These are phyloP conservation scores for Paecilomyces sp. DNA, from an alignment of 2,329 filamentous ascomycete genomes.

Conservation along the genomic window DNA sequence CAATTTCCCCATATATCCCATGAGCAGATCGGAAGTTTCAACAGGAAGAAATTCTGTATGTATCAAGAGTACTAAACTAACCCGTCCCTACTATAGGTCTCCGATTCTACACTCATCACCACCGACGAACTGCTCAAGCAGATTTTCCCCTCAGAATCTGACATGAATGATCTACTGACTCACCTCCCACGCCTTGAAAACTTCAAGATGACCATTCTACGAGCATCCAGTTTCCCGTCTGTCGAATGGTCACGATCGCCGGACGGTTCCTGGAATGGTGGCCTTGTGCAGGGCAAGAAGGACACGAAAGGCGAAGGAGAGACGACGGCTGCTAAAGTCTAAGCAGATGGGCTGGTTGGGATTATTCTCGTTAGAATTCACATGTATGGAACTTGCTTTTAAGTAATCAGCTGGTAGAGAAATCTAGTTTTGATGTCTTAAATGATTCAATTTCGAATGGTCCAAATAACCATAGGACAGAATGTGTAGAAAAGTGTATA, in stretches of 20 bases:
- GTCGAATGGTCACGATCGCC: conserved; percentile 5
- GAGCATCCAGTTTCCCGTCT: conserved; percentile 12
- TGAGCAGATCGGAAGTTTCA: background rate
- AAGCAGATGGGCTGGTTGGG: background rate
- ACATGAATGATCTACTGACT: conserved; percentile 23
- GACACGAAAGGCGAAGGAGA: background rate
- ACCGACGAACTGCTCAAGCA: conserved; percentile 1
- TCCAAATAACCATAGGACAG: background rate
- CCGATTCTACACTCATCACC: background rate
- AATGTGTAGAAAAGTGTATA: background rate
- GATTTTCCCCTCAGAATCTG: conserved; percentile 7
- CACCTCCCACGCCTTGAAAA: conserved; percentile 26
- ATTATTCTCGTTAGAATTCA: background rate
- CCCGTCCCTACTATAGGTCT: background rate
- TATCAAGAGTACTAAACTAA: background rate
- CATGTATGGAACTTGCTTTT: background rate
- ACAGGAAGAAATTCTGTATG: background rate
- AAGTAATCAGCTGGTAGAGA: background rate
- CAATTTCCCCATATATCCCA: too few relatives aligned
- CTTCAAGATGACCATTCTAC: conserved; percentile 31
- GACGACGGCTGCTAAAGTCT: background rate
- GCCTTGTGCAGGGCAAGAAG: background rate
- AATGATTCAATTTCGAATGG: background rate
- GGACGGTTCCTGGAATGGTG: conserved; percentile 1
- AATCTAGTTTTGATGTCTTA: background rate